Percentiles rank a stretch among this genome's conserved stretches.
These are phyloP conservation scores for Blastobotrys buckinghamii DNA, from an alignment of 1,139 yeast genomes.

Conservation along the genomic window DNA sequence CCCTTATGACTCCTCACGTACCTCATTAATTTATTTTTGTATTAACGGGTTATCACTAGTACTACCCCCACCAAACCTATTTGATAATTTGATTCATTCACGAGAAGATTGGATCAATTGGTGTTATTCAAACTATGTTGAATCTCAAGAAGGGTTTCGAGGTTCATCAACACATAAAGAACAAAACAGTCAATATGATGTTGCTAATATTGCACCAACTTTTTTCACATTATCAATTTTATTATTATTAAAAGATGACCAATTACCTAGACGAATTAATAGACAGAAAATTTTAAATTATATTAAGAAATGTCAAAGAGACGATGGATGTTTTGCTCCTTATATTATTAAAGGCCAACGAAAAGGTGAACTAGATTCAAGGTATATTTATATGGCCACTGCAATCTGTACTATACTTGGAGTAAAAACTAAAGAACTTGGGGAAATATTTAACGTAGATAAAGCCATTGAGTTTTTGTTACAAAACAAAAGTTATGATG, in stretches of 20 bases:
- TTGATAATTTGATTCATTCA: slow-evolving; percentile 22
- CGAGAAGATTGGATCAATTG: slow-evolving; percentile 38
- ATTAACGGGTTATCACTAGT: slow-evolving; percentile 56
- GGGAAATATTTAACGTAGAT: neutral
- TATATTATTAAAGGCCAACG: slow-evolving; percentile 33
- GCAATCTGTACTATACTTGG: slow-evolving; percentile 41
- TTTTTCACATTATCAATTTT: slow-evolving; percentile 39
- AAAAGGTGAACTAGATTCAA: slow-evolving; percentile 63
- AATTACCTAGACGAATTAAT: slow-evolving; percentile 36
- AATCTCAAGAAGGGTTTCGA: slow-evolving; percentile 46
- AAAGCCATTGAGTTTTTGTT: slow-evolving; percentile 4
- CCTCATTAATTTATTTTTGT: slow-evolving; percentile 62
- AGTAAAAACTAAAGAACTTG: neutral
- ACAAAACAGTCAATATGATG: slow-evolving; percentile 34
- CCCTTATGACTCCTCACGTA: slow-evolving; percentile 51
- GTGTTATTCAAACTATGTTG: slow-evolving; percentile 45
- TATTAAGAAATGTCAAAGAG: slow-evolving; percentile 48
- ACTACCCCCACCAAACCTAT: slow-evolving; percentile 17
- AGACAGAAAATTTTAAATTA: slow-evolving; percentile 45
- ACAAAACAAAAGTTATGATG: slow-evolving; percentile 42
- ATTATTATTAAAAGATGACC: slow-evolving; percentile 42
- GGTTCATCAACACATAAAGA: slow-evolving; percentile 45
- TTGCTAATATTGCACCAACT: slow-evolving; percentile 63
- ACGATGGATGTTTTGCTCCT: slow-evolving; percentile 47
- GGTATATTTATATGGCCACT: slow-evolving; percentile 72